Evolutionary conservation across 2,329 filamentous ascomycete genomes (phyloP).

Genomic region (Cladosporium sp.): DNA sequence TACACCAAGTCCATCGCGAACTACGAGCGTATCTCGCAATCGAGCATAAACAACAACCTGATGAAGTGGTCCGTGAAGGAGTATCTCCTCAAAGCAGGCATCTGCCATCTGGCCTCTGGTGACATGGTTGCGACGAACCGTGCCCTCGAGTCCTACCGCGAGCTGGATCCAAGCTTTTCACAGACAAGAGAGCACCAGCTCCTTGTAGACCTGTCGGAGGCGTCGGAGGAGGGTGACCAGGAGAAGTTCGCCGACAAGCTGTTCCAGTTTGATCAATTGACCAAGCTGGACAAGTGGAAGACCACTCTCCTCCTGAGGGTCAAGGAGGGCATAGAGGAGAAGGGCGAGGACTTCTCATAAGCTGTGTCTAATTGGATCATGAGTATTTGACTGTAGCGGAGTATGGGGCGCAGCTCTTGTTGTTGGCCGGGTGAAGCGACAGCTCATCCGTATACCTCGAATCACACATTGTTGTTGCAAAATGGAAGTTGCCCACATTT

Average conservation of each 20-base stretch:
- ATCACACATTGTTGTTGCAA: background rate
- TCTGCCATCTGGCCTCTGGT: conserved; percentile 74
- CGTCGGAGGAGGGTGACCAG: conserved; percentile 72
- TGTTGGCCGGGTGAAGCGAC: conserved; percentile 7
- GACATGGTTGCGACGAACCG: conserved; percentile 75
- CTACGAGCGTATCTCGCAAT: conserved; percentile 74
- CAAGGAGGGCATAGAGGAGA: conserved; percentile 75
- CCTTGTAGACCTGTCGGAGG: conserved; percentile 68
- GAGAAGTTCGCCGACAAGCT: conserved; percentile 81
- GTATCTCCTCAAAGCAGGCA: conserved; percentile 88
- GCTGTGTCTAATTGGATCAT: background rate
- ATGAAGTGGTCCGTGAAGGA: conserved; percentile 95
- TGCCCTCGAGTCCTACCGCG: conserved; percentile 75
- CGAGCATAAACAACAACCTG: conserved; percentile 79
- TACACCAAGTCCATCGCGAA: conserved; percentile 78
- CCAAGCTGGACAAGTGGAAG: conserved; percentile 96
- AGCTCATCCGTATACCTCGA: conserved; percentile 10
- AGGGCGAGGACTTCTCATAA: conserved; percentile 63
- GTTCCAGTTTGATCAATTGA: conserved; percentile 86
- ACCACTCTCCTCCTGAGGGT: conserved; percentile 75
- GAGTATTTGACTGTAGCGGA: background rate
- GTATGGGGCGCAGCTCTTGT: background rate
- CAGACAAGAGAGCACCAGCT: conserved; percentile 77
- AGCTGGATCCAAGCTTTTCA: conserved; percentile 71
- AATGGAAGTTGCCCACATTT: too few species aligned